Evolutionary conservation across 495 filamentous ascomycete genomes (phyloP).

Genomic region (Pseudoneurospora amorphoporcata): DNA sequence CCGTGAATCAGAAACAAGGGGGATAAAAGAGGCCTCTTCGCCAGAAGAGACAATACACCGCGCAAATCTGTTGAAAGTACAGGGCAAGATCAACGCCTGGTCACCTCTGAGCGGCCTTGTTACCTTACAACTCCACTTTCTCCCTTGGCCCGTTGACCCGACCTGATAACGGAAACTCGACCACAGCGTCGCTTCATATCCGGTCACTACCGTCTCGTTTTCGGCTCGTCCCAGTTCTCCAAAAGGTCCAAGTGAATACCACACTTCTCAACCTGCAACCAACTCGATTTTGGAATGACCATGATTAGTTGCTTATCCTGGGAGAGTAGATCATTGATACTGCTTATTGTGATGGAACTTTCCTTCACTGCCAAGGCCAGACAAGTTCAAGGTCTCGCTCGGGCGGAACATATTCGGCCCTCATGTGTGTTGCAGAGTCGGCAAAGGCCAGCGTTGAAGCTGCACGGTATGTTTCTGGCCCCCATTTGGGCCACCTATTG

Average conservation of each 20-base stretch:
- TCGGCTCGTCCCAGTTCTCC: not conserved
- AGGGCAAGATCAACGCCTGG: conserved; percentile 3
- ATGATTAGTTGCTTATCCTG: not conserved
- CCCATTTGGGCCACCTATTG: not conserved
- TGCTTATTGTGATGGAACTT: not conserved
- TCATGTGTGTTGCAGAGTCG: not conserved
- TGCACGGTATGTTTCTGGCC: not conserved
- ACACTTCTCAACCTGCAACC: not conserved
- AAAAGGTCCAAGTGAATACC: not conserved
- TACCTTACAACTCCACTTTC: conserved; percentile 4
- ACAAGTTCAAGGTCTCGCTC: not conserved
- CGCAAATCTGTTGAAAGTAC: not conserved
- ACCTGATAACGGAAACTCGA: not conserved
- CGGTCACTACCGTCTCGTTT: not conserved
- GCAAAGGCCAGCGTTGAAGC: not conserved
- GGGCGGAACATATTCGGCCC: not conserved
- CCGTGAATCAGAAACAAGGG: not conserved
- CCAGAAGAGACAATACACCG: not conserved
- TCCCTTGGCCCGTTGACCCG: conserved; percentile 6
- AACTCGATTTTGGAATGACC: not conserved
- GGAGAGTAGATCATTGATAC: not conserved
- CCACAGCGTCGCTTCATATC: not conserved
- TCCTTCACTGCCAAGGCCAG: not conserved
- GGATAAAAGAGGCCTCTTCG: not conserved
- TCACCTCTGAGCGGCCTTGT: conserved; percentile 11